A percentile compares a stretch with the other conserved stretches of the same genome.
Evolutionary conservation across 108 stramenopile species (phyloP).

Genomic region (Pseudonitzschia pungens): DNA sequence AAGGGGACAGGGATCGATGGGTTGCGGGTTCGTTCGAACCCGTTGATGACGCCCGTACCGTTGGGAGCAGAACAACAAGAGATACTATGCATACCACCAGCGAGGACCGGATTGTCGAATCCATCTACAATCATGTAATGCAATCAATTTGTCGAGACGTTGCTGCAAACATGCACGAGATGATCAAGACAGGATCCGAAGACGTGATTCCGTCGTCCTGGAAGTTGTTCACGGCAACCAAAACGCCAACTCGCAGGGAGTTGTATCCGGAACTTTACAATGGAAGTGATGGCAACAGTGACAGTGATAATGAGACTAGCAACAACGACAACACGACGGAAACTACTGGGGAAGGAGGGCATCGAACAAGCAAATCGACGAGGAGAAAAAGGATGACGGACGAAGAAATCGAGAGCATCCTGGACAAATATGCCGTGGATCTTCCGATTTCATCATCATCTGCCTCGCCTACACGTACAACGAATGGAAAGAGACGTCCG

Average conservation of each 20-base stretch:
- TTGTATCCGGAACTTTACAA: constrained; percentile 18
- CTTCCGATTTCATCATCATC: constrained; percentile 2
- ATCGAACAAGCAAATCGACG: background rate
- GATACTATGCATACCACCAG: background rate
- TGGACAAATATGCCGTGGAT: constrained; percentile 33
- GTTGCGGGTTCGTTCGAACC: background rate
- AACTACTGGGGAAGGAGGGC: background rate
- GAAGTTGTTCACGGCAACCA: constrained; percentile 11
- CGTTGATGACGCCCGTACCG: background rate
- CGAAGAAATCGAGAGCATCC: constrained; percentile 24
- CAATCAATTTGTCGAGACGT: constrained; percentile 27
- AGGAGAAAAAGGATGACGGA: background rate
- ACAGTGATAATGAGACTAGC: background rate
- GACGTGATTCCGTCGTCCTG: constrained; percentile 19
- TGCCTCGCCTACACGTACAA: background rate
- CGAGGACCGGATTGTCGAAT: constrained; percentile 26
- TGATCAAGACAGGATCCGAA: constrained; percentile 37
- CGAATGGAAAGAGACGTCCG: background rate
- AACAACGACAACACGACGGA: background rate
- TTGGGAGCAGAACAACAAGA: background rate
- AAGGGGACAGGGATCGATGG: background rate
- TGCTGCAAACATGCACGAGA: constrained; percentile 32
- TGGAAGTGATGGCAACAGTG: background rate
- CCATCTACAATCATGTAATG: constrained; percentile 32
- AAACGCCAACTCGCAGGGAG: background rate